Evolutionary conservation across 371 early-diverging fungal species (phyloP).

Genomic region (Fennellomyces sp.): DNA sequence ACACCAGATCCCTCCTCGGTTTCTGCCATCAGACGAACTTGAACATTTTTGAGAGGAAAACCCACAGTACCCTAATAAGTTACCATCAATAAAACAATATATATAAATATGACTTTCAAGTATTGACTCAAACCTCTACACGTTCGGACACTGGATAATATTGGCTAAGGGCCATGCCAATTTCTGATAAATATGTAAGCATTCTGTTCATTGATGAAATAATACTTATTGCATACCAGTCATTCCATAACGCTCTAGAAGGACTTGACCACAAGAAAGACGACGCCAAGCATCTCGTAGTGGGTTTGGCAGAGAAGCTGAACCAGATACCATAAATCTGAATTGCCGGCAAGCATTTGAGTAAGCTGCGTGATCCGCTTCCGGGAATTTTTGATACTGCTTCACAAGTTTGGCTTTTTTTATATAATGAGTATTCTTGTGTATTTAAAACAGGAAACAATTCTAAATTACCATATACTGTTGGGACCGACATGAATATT

Average conservation of each 20-base stretch:
- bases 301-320: slow-evolving; percentile 74
- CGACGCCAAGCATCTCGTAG: slow-evolving; percentile 68
- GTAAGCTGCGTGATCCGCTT: slow-evolving; percentile 30
- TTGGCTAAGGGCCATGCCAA: slow-evolving; percentile 88
- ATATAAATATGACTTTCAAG: neutral
- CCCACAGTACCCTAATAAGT: slow-evolving; percentile 72
- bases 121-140: slow-evolving; percentile 40
- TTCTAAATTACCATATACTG: slow-evolving; percentile 66
- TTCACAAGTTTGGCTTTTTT: slow-evolving; percentile 65
- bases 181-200: slow-evolving; percentile 49
- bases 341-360: slow-evolving; percentile 61
- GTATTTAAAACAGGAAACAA: slow-evolving; percentile 13
- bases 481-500: slow-evolving; percentile 89
- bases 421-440: no score
- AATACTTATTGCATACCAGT: slow-evolving; percentile 40
- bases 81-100: neutral
- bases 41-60: slow-evolving; percentile 74
- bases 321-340: slow-evolving; percentile 82
- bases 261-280: slow-evolving; percentile 66
- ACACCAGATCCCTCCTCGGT: slow-evolving; percentile 27
- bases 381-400: slow-evolving; percentile 40
- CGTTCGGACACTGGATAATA: slow-evolving; percentile 52
- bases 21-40: slow-evolving; percentile 62
- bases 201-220: neutral
- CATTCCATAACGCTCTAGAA: slow-evolving; percentile 90